Percentiles rank a stretch among this genome's conserved stretches.
These are phyloP conservation scores for Pleurostoma richardsiae DNA, from an alignment of 2,329 filamentous ascomycete species.

Conservation along the genomic window DNA sequence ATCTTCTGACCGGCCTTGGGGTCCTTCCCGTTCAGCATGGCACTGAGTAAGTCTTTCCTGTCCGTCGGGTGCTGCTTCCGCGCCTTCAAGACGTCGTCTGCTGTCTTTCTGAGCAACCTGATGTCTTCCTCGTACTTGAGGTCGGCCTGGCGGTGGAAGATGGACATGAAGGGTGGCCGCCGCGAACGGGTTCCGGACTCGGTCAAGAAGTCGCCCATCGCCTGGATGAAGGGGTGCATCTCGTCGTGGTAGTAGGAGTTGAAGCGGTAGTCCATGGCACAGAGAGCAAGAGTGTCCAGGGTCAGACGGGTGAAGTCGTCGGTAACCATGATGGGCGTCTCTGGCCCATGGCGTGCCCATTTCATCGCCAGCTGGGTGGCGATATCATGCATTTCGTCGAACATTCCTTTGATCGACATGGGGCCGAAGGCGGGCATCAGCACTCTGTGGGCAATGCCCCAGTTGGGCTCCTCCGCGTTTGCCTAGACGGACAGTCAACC, in stretches of 20 bases:
- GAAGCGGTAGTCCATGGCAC: conserved; percentile 68
- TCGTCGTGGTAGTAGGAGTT: conserved; percentile 68
- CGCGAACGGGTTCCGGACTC: conserved; percentile 47
- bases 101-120: conserved; percentile 46
- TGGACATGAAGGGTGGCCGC: conserved; percentile 39
- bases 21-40: conserved; percentile 65
- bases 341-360: conserved; percentile 59
- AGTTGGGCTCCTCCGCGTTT: conserved; percentile 46
- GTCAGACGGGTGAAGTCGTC: conserved; percentile 71
- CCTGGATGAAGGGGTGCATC: conserved; percentile 64
- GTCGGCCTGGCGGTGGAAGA: conserved; percentile 43
- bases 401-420: conserved; percentile 63
- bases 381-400: conserved; percentile 64
- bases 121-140: conserved; percentile 51
- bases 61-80: conserved; percentile 49
- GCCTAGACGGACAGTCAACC: conserved; percentile 1
- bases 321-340: conserved; percentile 50
- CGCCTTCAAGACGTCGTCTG: conserved; percentile 54
- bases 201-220: conserved; percentile 60
- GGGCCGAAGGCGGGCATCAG: conserved; percentile 68
- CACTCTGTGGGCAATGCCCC: conserved; percentile 62
- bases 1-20: conserved; percentile 62
- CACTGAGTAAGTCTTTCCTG: conserved; percentile 63
- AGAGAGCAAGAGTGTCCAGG: conserved; percentile 67
- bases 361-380: conserved; percentile 62